A percentile compares a stretch with the other conserved stretches of the same genome.
phyloP scores from a whole-genome alignment of 2,329 filamentous ascomycete genomes.

The Paradendryphiella salina region DNA sequence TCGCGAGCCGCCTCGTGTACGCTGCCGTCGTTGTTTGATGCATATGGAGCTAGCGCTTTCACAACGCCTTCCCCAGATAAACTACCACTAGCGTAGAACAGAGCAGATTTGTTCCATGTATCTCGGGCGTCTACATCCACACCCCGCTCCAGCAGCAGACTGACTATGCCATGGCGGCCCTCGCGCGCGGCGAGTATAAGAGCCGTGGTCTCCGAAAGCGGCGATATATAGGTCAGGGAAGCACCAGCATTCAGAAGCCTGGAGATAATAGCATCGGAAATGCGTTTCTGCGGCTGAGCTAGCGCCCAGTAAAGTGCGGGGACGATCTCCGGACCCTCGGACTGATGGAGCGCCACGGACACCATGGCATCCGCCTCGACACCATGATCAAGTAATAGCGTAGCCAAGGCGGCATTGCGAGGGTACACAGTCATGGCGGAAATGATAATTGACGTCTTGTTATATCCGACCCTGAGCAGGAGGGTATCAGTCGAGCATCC shows the following conservation, averaged over 20 bases:
- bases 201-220: conserved; percentile 58
- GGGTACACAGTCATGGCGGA: conserved; percentile 35
- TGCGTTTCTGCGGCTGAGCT: conserved; percentile 64
- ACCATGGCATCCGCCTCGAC: conserved; percentile 49
- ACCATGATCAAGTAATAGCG: conserved; percentile 29
- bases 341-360: conserved; percentile 51
- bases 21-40: conserved; percentile 65
- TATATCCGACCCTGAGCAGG: conserved; percentile 11
- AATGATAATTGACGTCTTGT: conserved; percentile 27
- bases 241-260: conserved; percentile 60
- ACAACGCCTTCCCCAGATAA: conserved; percentile 33
- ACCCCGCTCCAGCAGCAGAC: conserved; percentile 59
- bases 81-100: conserved; percentile 63
- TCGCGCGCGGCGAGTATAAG: conserved; percentile 63
- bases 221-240: conserved; percentile 61
- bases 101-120: conserved; percentile 60
- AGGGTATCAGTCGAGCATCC: conserved; percentile 31
- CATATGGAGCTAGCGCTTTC: conserved; percentile 58
- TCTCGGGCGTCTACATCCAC: conserved; percentile 64
- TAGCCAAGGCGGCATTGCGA: conserved; percentile 25
- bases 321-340: conserved; percentile 59
- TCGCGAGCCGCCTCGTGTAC: conserved; percentile 66
- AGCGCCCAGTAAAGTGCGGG: conserved; percentile 65
- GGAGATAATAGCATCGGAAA: conserved; percentile 62
- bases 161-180: conserved; percentile 61